phyloP scores from a whole-genome alignment of 2,329 filamentous ascomycete species.

The Phymatotrichopsis omnivora region DNA sequence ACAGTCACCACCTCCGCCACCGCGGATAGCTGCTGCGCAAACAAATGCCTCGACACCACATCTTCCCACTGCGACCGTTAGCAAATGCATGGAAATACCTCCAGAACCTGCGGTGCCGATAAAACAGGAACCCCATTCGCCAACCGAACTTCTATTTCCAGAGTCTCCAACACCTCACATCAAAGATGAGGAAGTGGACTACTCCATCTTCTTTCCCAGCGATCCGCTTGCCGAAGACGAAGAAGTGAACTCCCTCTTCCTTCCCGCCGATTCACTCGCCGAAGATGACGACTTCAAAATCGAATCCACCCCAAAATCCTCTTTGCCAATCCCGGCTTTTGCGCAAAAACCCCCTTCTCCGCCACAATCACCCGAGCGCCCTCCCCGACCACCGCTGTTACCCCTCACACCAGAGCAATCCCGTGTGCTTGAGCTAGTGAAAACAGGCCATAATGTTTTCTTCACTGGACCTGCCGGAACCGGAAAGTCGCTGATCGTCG shows the following conservation, averaged over 20 bases:
- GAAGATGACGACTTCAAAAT: background rate
- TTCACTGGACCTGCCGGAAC: constrained; percentile 54
- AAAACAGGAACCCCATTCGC: too few species aligned
- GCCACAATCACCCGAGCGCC: background rate
- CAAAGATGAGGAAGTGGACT: too few species aligned
- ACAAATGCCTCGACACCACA: too few species aligned
- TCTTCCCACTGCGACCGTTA: too few species aligned
- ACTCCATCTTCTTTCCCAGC: too few species aligned
- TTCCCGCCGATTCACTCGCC: background rate
- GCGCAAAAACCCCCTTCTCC: background rate
- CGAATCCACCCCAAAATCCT: background rate
- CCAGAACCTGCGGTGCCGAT: too few species aligned
- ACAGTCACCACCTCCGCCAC: too few species aligned
- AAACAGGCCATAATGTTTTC: constrained; percentile 48
- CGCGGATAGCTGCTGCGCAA: too few species aligned
- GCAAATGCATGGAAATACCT: too few species aligned
- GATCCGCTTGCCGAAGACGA: background rate
- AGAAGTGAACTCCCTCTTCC: background rate
- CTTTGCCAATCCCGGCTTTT: background rate
- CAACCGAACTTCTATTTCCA: too few species aligned
- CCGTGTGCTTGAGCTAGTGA: constrained; percentile 43
- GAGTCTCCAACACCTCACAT: too few species aligned
- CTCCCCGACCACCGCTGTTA: background rate
- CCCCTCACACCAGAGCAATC: constrained; percentile 42
- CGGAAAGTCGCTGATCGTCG: constrained; percentile 49